Conservation (phyloP, 2,329 filamentous ascomycete genomes). For the Penicillium concentricum region DNA sequence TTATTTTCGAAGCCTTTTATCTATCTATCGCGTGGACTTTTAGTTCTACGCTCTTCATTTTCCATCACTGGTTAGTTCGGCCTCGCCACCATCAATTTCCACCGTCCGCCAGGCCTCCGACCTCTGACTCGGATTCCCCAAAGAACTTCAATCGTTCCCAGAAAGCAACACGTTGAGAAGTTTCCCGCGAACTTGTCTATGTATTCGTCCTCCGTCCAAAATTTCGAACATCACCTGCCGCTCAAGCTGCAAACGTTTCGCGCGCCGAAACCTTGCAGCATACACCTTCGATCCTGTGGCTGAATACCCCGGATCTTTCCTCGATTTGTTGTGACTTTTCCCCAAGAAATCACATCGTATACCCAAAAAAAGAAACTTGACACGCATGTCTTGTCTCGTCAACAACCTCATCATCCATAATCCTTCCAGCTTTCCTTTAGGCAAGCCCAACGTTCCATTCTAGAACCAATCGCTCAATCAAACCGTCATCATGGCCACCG, state of each 20-base stretch:
- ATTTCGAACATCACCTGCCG: conserved; percentile 91
- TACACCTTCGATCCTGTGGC: conserved; percentile 87
- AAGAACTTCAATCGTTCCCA: conserved; percentile 37
- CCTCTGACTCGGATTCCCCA: conserved; percentile 24
- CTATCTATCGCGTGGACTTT: conserved; percentile 16
- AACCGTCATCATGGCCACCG: conserved; percentile 80
- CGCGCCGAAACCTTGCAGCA: conserved; percentile 90
- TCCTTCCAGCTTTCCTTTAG: conserved; percentile 35
- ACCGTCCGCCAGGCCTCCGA: conserved; percentile 16
- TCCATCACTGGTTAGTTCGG: conserved; percentile 10
- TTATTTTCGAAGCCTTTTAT: conserved; percentile 16
- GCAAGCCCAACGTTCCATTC: conserved; percentile 29
- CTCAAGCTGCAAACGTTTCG: conserved; percentile 96
- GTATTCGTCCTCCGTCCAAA: conserved; percentile 96
- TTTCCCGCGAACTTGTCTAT: conserved; percentile 69
- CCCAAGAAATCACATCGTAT: conserved; percentile 38
- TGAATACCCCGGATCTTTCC: conserved; percentile 53
- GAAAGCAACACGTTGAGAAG: conserved; percentile 36
- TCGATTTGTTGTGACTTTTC: conserved; percentile 26
- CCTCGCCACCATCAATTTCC: conserved; percentile 24
- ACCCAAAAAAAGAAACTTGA: conserved; percentile 27
- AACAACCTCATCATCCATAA: conserved; percentile 47
- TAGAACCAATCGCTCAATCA: conserved; percentile 24
- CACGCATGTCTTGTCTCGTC: conserved; percentile 61
- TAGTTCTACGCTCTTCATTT: conserved; percentile 7